phyloP scores from a whole-genome alignment of 1,284 basidiomycete species.

The Cutaneotrichosporon sp. region DNA sequence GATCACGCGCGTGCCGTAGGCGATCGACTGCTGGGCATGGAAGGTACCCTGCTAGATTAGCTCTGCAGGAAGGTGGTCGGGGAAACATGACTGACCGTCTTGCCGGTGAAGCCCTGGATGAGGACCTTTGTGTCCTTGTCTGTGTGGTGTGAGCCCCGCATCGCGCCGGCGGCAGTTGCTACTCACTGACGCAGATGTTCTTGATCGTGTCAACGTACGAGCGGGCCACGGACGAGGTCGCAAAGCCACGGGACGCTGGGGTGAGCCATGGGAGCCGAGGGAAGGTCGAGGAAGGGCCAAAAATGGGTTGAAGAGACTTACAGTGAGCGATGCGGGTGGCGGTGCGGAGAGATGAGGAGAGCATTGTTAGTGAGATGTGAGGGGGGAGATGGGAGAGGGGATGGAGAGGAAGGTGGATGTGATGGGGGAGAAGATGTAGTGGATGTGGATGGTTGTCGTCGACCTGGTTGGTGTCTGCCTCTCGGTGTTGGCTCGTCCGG shows the following conservation, averaged over 20 bases:
- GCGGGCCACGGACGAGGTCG: conserved; percentile 62
- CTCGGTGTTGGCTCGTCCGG: conserved; percentile 2
- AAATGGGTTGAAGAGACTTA: too few species aligned
- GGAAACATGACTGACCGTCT: conserved; percentile 69
- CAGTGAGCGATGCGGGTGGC: conserved; percentile 33
- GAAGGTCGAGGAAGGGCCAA: background rate
- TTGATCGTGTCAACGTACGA: conserved; percentile 87
- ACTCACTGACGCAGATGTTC: conserved; percentile 76
- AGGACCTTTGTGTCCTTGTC: conserved; percentile 93
- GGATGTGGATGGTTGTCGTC: conserved; percentile 3
- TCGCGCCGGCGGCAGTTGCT: conserved; percentile 9
- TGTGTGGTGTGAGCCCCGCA: conserved; percentile 22
- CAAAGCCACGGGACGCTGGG: conserved; percentile 59
- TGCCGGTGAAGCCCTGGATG: conserved; percentile 94
- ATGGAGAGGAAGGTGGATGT: conserved; percentile 3
- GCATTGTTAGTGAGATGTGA: conserved; percentile 16
- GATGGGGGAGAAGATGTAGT: background rate
- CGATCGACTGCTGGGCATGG: conserved; percentile 91
- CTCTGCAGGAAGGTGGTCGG: conserved; percentile 8
- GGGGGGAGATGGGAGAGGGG: conserved; percentile 3
- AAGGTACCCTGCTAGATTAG: conserved; percentile 76
- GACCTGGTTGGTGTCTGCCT: too few species aligned
- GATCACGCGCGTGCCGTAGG: conserved; percentile 89
- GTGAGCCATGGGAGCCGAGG: background rate
- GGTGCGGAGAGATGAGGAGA: conserved; percentile 32